A percentile compares a stretch with the other conserved stretches of the same genome.
phyloP scores from a whole-genome alignment of 2,329 filamentous ascomycete genomes.

The Xylariales sp. region DNA sequence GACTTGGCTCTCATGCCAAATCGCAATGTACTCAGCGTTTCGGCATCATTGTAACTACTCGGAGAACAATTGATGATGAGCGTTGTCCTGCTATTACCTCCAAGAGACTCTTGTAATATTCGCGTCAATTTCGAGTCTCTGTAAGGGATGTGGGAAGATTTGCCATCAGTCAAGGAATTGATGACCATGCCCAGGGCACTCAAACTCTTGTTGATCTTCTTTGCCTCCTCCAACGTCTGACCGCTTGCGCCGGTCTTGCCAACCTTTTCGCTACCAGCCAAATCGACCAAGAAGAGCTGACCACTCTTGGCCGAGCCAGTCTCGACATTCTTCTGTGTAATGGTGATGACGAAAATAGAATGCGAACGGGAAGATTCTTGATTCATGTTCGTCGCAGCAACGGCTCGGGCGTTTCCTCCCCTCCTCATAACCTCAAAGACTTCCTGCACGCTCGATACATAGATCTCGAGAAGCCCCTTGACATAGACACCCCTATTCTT shows the following conservation, averaged over 20 bases:
- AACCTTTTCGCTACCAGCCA: constrained; percentile 97
- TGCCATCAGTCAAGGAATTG: constrained; percentile 92
- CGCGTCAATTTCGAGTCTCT: constrained; percentile 96
- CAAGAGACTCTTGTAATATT: constrained; percentile 93
- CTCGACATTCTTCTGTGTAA: constrained; percentile 96
- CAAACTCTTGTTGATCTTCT: constrained; percentile 99
- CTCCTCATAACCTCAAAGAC: constrained; percentile 96
- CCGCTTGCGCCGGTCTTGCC: constrained; percentile 97
- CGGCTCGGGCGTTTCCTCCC: constrained; percentile 83
- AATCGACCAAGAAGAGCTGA: constrained; percentile 93
- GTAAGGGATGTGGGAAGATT: constrained; percentile 94
- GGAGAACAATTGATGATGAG: constrained; percentile 99
- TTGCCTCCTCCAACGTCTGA: constrained; percentile 94
- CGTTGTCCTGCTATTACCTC: constrained; percentile 97
- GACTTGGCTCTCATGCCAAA: constrained; percentile 97
- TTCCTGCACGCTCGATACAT: constrained; percentile 91
- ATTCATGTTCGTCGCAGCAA: constrained; percentile 98
- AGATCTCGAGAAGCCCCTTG: constrained; percentile 89
- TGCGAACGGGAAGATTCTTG: constrained; percentile 96
- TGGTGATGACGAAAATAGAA: constrained; percentile 95
- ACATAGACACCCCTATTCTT: constrained; percentile 95
- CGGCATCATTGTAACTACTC: constrained; percentile 94
- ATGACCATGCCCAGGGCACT: constrained; percentile 99
- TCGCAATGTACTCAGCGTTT: constrained; percentile 85
- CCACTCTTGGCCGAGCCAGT: constrained; percentile 94